Evolutionary conservation across 2,329 filamentous ascomycete species (phyloP).

Genomic region (Diaporthe vaccinii): DNA sequence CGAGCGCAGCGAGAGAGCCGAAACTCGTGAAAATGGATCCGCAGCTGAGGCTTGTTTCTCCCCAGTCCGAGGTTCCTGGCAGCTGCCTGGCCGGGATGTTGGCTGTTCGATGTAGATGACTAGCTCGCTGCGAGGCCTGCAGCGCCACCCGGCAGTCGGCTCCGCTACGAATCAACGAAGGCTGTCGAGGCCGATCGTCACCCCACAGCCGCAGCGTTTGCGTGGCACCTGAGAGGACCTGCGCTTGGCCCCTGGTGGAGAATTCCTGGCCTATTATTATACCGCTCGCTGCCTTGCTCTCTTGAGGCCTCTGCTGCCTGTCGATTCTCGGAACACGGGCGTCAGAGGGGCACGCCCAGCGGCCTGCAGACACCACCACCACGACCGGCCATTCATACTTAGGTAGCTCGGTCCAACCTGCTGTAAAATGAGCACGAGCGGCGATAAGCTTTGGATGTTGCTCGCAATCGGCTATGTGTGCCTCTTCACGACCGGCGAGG

Average conservation of each 20-base stretch:
- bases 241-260: constrained; percentile 17
- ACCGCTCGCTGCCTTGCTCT: constrained; percentile 4
- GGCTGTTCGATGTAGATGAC: constrained; percentile 25
- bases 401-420: neutral
- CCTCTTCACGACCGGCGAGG: neutral
- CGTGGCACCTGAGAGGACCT: constrained; percentile 33
- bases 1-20: neutral
- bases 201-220: constrained; percentile 32
- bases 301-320: constrained; percentile 7
- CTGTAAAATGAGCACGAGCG: neutral
- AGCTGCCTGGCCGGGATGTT: constrained; percentile 3
- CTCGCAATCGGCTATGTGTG: neutral
- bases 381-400: neutral
- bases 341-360: neutral
- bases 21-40: constrained; percentile 33
- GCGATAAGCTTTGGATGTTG: neutral
- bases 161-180: constrained; percentile 20
- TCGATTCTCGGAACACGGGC: neutral
- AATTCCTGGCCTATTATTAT: constrained; percentile 7
- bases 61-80: constrained; percentile 15
- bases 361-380: neutral
- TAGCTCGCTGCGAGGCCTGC: constrained; percentile 29
- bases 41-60: constrained; percentile 34
- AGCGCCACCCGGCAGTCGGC: constrained; percentile 32
- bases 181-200: constrained; percentile 26